Evolutionary conservation across 2,329 filamentous ascomycete species (phyloP).

Genomic region (Aspergillus neoniger): DNA sequence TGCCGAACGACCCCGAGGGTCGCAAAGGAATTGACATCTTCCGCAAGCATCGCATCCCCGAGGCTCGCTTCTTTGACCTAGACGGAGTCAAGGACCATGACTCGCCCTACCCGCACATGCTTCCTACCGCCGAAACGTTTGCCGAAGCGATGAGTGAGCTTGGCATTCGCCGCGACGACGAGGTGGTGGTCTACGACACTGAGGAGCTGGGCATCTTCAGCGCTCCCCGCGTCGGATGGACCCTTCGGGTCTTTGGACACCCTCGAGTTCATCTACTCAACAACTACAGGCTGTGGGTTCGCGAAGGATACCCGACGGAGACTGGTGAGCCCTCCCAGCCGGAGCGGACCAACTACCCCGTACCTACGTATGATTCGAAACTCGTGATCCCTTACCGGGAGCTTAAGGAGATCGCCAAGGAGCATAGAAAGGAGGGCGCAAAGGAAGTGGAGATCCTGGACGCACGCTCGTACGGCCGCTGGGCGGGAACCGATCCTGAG

Average conservation of each 20-base stretch:
- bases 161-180: constrained; percentile 84
- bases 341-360: constrained; percentile 49
- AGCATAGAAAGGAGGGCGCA: constrained; percentile 77
- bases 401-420: constrained; percentile 72
- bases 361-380: constrained; percentile 59
- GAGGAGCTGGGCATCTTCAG: constrained; percentile 92
- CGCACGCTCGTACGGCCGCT: constrained; percentile 77
- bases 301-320: constrained; percentile 78
- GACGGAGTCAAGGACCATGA: constrained; percentile 86
- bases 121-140: constrained; percentile 78
- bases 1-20: constrained; percentile 78
- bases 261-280: constrained; percentile 85
- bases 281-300: constrained; percentile 94
- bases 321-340: constrained; percentile 57
- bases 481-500: constrained; percentile 80
- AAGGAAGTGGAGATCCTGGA: constrained; percentile 88
- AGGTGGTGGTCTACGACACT: constrained; percentile 90
- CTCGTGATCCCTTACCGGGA: constrained; percentile 81
- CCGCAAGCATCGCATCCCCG: constrained; percentile 78
- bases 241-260: constrained; percentile 86
- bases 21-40: constrained; percentile 81
- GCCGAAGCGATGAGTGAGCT: constrained; percentile 84
- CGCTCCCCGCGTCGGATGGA: constrained; percentile 92
- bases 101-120: constrained; percentile 94
- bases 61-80: constrained; percentile 92